Percentiles rank a stretch among this genome's conserved stretches.
Conservation (phyloP, 495 filamentous ascomycete genomes). For the Tuber aestivum region DNA sequence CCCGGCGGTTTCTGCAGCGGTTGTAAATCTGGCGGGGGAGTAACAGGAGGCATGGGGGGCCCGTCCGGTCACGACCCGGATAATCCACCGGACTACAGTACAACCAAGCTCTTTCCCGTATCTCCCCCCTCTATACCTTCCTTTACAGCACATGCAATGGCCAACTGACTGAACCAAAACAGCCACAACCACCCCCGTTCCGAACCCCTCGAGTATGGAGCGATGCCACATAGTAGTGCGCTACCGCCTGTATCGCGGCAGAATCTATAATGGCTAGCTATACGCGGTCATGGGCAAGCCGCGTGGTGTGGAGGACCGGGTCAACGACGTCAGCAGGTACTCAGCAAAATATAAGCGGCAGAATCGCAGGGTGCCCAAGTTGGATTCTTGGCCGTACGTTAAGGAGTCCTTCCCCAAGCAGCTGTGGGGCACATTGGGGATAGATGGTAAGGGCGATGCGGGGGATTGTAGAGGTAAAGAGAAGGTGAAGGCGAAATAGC, state of each 20-base stretch:
- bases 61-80: slow-evolving; percentile 31
- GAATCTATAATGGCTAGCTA: slow-evolving; percentile 39
- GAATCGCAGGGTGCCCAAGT: slow-evolving; percentile 34
- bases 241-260: slow-evolving; percentile 39
- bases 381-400: slow-evolving; percentile 42
- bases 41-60: slow-evolving; percentile 21
- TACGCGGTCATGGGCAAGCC: slow-evolving; percentile 39
- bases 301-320: slow-evolving; percentile 40
- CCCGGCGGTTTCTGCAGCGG: slow-evolving; percentile 34
- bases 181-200: slow-evolving; percentile 41
- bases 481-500: slow-evolving; percentile 35
- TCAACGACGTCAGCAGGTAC: slow-evolving; percentile 39
- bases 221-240: slow-evolving; percentile 36
- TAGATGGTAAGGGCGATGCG: slow-evolving; percentile 20
- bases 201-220: slow-evolving; percentile 34
- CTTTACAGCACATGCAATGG: not conserved
- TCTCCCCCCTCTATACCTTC: not conserved
- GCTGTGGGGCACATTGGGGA: slow-evolving; percentile 33
- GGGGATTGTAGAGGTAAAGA: slow-evolving; percentile 5
- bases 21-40: slow-evolving; percentile 28
- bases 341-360: slow-evolving; percentile 38
- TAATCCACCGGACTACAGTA: slow-evolving; percentile 39
- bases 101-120: slow-evolving; percentile 41
- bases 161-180: slow-evolving; percentile 12
- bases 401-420: slow-evolving; percentile 40